Evolutionary conservation across 2,329 filamentous ascomycete genomes (phyloP), one percentile per base, ranked within the genome.

Genomic region (Microsporum audouinii): DNA sequence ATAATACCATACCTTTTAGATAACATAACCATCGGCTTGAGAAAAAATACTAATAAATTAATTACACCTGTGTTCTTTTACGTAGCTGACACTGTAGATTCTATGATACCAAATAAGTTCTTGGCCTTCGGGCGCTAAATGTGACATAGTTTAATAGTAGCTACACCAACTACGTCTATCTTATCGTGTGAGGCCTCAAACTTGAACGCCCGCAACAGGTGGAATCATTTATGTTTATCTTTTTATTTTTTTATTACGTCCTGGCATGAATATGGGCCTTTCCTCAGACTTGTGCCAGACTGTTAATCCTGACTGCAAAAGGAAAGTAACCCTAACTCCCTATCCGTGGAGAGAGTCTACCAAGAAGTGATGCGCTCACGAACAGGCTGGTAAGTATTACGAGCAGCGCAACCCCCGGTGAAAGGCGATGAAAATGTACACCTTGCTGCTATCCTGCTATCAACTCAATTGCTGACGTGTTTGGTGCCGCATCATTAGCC

Each of bases 331-430:
- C 14, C 27, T 3, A 31, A 31, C n/a, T 23, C 1, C 45, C 10
- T 12, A 51, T 51, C 43, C 3, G 45, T 12, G 23, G 27, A 12
- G 27, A 33, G 45, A 12, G 12, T 3, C 14, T 51, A n/a, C 31
- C 10, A 3, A 27, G 27, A 66, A 69, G 71, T 69, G 66, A 76
- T 76, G 74, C 73, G 74, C 70, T 76, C 74, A 65, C 68, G 74
- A 68, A 76, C 74, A 67, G 74, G 74, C 66, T 76, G 74, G 73
- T 72, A 43, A 33, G 27, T 33, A 51, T 5, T 23, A 14, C 23
- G 29, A 5, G 10, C 23, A 47, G 45, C 45, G 10, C 12, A 29
- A 51, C 10, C 5, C 45, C 23, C 10, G 27, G n/a, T 14, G 31
- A 29, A 51, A 34, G 43, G 12, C 17, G 23, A 12, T 17, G 39